Percentiles rank a stretch among this genome's conserved stretches.
Evolutionary conservation across 768 basidiomycete species (phyloP).

Genomic region (Panellus pusillus): DNA sequence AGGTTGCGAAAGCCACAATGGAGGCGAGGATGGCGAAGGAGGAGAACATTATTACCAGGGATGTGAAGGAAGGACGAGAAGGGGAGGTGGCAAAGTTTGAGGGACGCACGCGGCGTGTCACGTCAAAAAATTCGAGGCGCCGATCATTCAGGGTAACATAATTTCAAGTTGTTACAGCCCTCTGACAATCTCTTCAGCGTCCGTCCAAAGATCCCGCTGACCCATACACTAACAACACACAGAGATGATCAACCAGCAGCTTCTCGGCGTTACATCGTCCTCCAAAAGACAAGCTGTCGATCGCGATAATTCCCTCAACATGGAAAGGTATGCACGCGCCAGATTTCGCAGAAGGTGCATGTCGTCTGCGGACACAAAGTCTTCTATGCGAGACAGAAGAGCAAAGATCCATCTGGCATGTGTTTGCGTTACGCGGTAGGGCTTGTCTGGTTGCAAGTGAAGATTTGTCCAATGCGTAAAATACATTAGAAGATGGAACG

Average conservation of each 20-base stretch:
- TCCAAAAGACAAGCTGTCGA: constrained; percentile 15
- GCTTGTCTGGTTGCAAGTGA: constrained; percentile 45
- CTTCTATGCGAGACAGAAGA: constrained; percentile 68
- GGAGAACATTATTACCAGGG: constrained; percentile 39
- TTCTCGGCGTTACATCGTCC: constrained; percentile 10
- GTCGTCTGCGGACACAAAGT: constrained; percentile 70
- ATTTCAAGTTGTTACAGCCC: not conserved
- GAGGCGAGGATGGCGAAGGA: constrained; percentile 43
- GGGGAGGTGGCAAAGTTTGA: constrained; percentile 14
- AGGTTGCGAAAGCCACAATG: constrained; percentile 41
- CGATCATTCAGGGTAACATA: not conserved
- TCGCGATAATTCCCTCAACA: constrained; percentile 41
- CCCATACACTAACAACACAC: constrained; percentile 69
- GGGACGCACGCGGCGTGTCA: too few relatives aligned
- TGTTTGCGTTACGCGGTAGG: constrained; percentile 46
- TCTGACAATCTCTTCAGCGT: constrained; percentile 58
- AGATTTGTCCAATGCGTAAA: constrained; percentile 79
- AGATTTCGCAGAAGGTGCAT: constrained; percentile 75
- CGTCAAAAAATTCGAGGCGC: too few relatives aligned
- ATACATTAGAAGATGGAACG: constrained; percentile 80
- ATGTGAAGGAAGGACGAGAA: constrained; percentile 13
- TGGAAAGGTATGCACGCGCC: constrained; percentile 63
- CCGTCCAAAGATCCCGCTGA: constrained; percentile 79
- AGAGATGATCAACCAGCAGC: constrained; percentile 73
- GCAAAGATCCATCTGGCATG: constrained; percentile 81